Conservation (phyloP, 1,284 basidiomycete species). For the Apiotrichum siamense region DNA sequence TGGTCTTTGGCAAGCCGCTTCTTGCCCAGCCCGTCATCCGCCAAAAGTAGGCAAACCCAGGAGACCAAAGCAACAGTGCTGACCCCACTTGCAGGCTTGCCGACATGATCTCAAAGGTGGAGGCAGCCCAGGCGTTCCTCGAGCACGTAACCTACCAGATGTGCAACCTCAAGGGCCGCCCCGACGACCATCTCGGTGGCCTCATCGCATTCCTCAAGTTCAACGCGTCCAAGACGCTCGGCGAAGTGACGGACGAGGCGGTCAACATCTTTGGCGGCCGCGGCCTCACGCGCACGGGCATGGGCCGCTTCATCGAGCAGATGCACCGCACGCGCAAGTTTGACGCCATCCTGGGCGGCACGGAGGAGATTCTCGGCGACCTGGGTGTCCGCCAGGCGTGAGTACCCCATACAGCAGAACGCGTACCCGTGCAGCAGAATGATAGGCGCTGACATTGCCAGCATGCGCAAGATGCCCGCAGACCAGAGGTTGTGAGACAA, state of each 20-base stretch:
- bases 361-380: constrained; percentile 51
- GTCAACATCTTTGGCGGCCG: constrained; percentile 49
- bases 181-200: constrained; percentile 42
- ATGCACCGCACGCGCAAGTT: constrained; percentile 67
- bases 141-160: constrained; percentile 87
- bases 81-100: constrained; percentile 51
- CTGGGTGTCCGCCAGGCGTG: constrained; percentile 50
- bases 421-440: too few species aligned
- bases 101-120: constrained; percentile 74
- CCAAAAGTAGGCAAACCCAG: too few species aligned
- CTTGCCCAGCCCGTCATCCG: constrained; percentile 77
- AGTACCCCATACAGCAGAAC: not conserved
- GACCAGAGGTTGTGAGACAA: too few species aligned
- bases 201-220: constrained; percentile 54
- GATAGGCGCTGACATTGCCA: too few species aligned
- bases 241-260: constrained; percentile 51
- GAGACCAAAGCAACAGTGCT: not conserved
- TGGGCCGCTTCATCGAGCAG: constrained; percentile 54
- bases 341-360: constrained; percentile 60
- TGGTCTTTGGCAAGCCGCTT: constrained; percentile 77
- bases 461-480: too few species aligned
- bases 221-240: constrained; percentile 50
- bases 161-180: constrained; percentile 77
- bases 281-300: constrained; percentile 36
- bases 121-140: constrained; percentile 80